A percentile compares a stretch with the other conserved stretches of the same genome.
phyloP scores from a whole-genome alignment of 148 eudicot genomes.

The Camellia lanceoleosa region DNA sequence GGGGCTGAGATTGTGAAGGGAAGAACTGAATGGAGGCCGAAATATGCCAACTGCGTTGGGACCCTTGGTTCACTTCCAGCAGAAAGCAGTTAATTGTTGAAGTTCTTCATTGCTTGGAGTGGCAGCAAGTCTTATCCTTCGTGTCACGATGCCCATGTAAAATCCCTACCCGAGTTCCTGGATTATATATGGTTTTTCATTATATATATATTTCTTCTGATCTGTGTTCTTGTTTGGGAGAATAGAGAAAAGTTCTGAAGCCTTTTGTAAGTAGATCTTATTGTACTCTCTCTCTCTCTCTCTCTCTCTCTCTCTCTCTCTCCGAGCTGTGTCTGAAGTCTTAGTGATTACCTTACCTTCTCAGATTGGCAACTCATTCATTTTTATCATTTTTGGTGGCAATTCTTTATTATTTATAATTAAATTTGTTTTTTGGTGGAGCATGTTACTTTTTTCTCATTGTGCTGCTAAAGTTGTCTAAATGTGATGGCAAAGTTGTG shows the following conservation, averaged over 20 bases:
- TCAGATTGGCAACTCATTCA: neutral
- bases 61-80: constrained; percentile 34
- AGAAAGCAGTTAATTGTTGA: constrained; percentile 27
- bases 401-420: neutral
- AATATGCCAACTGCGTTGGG: constrained; percentile 41
- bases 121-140: neutral
- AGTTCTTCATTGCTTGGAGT: neutral
- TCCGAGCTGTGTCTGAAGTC: neutral
- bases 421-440: constrained; percentile 5
- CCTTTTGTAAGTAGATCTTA: constrained; percentile 6
- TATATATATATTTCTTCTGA: neutral
- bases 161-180: constrained; percentile 20
- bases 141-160: constrained; percentile 24
- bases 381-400: neutral
- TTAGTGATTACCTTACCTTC: neutral
- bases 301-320: no score
- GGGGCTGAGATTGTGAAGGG: constrained; percentile 87
- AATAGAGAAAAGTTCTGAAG: neutral
- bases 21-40: constrained; percentile 88
- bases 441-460: neutral
- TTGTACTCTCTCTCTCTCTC: neutral
- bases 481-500: neutral
- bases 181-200: no score
- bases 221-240: neutral
- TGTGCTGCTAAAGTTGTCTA: neutral